Conservation (phyloP, 2,329 filamentous ascomycete genomes). For the Apiospora marii region DNA sequence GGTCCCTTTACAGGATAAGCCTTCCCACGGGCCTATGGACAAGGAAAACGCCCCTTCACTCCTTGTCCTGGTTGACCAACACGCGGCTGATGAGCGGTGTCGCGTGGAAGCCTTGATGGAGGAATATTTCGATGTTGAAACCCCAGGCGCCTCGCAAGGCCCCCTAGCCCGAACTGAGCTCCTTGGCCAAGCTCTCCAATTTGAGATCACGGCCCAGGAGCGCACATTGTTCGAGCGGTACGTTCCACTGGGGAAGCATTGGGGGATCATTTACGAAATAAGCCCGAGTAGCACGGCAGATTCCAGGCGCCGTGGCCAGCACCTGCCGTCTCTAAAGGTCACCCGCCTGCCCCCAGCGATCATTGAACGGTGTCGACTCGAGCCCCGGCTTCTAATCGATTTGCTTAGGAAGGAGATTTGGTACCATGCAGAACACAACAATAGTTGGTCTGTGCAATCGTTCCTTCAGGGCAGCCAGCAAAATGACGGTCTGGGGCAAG, state of each 20-base stretch:
- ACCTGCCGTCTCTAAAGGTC: slow-evolving; percentile 54
- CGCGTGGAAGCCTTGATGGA: slow-evolving; percentile 77
- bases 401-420: slow-evolving; percentile 80
- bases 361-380: slow-evolving; percentile 74
- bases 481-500: slow-evolving; percentile 14
- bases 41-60: slow-evolving; percentile 38
- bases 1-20: slow-evolving; percentile 46
- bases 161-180: slow-evolving; percentile 42
- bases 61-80: slow-evolving; percentile 87
- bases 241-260: slow-evolving; percentile 67
- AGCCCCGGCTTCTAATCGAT: slow-evolving; percentile 76
- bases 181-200: slow-evolving; percentile 64
- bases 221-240: slow-evolving; percentile 62
- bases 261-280: slow-evolving; percentile 77
- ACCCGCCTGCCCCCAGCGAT: slow-evolving; percentile 74
- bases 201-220: slow-evolving; percentile 72
- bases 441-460: slow-evolving; percentile 10
- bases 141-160: not conserved
- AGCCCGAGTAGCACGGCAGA: slow-evolving; percentile 25
- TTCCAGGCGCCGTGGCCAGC: not conserved
- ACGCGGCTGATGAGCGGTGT: slow-evolving; percentile 91
- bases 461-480: slow-evolving; percentile 14
- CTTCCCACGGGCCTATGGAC: not conserved
- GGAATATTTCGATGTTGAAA: slow-evolving; percentile 51
- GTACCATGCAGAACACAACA: slow-evolving; percentile 61